Base-by-base conservation (phyloP, 192 early-diverging fungal species). In the Irineochytrium annulatum region DNA sequence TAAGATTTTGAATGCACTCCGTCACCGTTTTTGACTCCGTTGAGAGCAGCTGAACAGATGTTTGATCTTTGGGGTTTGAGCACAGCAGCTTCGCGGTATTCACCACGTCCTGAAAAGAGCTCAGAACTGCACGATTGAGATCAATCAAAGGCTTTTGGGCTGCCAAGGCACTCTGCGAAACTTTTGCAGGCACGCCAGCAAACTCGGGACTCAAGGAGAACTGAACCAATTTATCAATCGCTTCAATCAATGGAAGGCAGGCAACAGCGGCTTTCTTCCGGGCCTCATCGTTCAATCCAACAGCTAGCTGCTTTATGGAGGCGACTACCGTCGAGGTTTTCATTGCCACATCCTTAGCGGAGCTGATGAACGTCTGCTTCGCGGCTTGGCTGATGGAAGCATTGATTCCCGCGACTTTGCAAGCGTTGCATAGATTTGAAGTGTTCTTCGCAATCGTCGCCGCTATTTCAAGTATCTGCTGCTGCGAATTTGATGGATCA, bases 391-490 rank as follows among this genome's bases (percentile, higher is more conserved):
- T 49, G n/a, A 70, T 31, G 3, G 22, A 34, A 2, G 70, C 13
- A 20, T 74, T 70, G n/a, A 48, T 32, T 2, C 68, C 68, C 3
- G 73, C 70, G 1, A 24, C 20, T 52, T 81, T 79, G 63, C 72
- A 82, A 0, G 54, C 20, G 34, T 30, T 68, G 57, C 80, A 82
- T 4, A 82, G 45, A 1, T 22, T 34, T 2, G 74, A 68, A 5
- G 79, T 82, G 6, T 76, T 56, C 51, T 83, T 79, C 0, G 80
- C 80, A 37, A 82, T 67, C 37, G 22, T 41, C 6, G 48, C 59
- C 28, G 77, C 80, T 19, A 55, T 52, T 30, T 75, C 70, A 24
- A 82, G 43, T 34, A 82, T 74, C 11, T 44, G 19, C 26, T 73
- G 49, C 57, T 75, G 71, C 2, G 63, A 59, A 43, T 74, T 72